phyloP scores from a whole-genome alignment of 2,329 filamentous ascomycete genomes.

The Colletotrichum siamense region DNA sequence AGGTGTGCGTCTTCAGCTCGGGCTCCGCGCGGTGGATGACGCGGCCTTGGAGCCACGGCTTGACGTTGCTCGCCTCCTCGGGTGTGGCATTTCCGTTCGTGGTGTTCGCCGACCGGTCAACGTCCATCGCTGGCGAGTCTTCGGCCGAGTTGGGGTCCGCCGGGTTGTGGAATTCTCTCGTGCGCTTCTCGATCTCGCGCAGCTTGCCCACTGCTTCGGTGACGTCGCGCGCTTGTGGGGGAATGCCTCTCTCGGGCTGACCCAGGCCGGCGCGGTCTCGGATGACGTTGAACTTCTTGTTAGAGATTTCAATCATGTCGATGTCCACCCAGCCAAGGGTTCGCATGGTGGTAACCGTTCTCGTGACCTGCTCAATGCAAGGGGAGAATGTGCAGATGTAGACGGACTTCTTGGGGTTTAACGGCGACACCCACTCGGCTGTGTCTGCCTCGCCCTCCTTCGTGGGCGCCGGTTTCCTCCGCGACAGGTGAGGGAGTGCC shows the following conservation, averaged over 20 bases:
- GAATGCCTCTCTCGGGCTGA: conserved; percentile 71
- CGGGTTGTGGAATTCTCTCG: conserved; percentile 65
- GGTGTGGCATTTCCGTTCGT: conserved; percentile 28
- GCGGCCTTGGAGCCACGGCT: conserved; percentile 77
- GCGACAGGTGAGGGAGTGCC: conserved; percentile 76
- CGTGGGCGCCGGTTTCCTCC: conserved; percentile 43
- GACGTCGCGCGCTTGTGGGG: conserved; percentile 74
- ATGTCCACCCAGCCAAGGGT: conserved; percentile 89
- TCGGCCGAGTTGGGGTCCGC: conserved; percentile 30
- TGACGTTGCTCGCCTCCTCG: conserved; percentile 35
- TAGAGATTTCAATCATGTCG: conserved; percentile 87
- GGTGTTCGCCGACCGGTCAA: conserved; percentile 35
- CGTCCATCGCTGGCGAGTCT: conserved; percentile 41
- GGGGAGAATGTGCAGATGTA: conserved; percentile 95
- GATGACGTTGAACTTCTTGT: conserved; percentile 80
- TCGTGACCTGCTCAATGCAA: conserved; percentile 94
- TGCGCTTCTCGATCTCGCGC: conserved; percentile 73
- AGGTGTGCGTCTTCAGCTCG: conserved; percentile 94
- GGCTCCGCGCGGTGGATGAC: conserved; percentile 82
- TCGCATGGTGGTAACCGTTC: conserved; percentile 82
- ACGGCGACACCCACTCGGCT: conserved; percentile 58
- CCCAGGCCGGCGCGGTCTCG: conserved; percentile 81
- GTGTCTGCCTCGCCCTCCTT: conserved; percentile 9
- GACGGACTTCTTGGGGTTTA: conserved; percentile 75
- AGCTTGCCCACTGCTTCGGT: conserved; percentile 79